A percentile compares a stretch with the other conserved stretches of the same genome.
These are phyloP conservation scores for Raddia guianensis DNA, from an alignment of 176 grass and related monocot species.

Conservation along the genomic window DNA sequence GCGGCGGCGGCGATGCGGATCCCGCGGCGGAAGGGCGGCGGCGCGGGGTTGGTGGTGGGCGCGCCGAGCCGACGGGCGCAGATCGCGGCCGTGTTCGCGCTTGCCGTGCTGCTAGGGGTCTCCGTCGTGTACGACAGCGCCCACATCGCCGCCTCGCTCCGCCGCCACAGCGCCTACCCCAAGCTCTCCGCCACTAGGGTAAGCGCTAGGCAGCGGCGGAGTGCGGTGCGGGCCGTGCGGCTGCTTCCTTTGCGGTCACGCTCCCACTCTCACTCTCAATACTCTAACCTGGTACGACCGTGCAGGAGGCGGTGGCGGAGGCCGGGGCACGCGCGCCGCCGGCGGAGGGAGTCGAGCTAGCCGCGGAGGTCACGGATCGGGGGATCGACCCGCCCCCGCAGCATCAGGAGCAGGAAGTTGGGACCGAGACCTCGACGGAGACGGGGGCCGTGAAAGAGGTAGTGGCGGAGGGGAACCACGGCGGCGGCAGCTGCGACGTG, in stretches of 20 bases:
- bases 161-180: constrained; percentile 37
- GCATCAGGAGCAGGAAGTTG: not conserved
- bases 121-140: constrained; percentile 68
- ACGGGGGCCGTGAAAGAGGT: constrained; percentile 8
- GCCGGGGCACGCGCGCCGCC: constrained; percentile 9
- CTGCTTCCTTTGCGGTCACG: not conserved
- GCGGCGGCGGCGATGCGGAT: constrained; percentile 49
- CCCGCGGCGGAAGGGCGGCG: constrained; percentile 40
- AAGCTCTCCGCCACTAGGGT: constrained; percentile 42
- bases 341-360: constrained; percentile 36
- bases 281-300: not conserved
- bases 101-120: constrained; percentile 44
- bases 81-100: constrained; percentile 64
- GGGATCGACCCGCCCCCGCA: constrained; percentile 23
- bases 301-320: constrained; percentile 21
- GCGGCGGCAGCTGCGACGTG: constrained; percentile 54
- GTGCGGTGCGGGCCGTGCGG: too few relatives aligned
- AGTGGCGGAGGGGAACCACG: not conserved
- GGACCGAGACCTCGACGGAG: constrained; percentile 14
- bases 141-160: constrained; percentile 54
- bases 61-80: constrained; percentile 52
- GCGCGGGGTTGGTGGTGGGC: constrained; percentile 17
- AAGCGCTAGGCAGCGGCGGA: not conserved
- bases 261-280: not conserved
- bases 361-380: constrained; percentile 16